Evolutionary conservation across 139 green algal genomes (phyloP).

Genomic region (Haematococcus sp.): DNA sequence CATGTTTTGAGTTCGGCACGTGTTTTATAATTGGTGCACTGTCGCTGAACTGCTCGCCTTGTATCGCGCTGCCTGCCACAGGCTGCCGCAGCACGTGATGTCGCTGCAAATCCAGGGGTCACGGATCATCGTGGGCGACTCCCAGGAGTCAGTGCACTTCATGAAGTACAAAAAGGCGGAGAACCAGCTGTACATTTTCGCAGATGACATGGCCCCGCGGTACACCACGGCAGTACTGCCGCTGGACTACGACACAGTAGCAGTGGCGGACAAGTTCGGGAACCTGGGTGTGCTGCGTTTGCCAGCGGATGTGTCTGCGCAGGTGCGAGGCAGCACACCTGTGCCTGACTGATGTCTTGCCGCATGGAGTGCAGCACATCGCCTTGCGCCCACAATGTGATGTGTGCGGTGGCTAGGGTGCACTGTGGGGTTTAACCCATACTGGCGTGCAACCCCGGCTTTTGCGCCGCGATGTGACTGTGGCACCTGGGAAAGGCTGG

Average conservation of each 20-base stretch:
- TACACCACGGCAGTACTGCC: conserved; percentile 78
- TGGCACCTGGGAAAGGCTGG: no score
- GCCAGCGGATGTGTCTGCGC: conserved; percentile 78
- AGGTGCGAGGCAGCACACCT: conserved; percentile 48
- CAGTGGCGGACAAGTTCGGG: conserved; percentile 93
- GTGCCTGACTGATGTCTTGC: no score
- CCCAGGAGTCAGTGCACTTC: conserved; percentile 80
- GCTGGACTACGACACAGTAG: conserved; percentile 97
- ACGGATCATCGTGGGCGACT: conserved; percentile 87
- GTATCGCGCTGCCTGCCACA: background rate
- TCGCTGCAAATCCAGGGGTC: conserved; percentile 65
- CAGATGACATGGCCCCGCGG: conserved; percentile 84
- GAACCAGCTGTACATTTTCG: conserved; percentile 94
- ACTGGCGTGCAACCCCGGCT: no score
- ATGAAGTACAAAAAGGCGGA: conserved; percentile 87
- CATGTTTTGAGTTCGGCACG: no score
- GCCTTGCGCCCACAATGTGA: no score
- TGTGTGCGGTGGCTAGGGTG: no score
- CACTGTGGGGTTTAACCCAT: no score
- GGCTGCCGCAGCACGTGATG: conserved; percentile 72
- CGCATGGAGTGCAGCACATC: no score
- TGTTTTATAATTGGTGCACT: no score
- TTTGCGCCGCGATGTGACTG: no score
- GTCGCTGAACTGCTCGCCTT: background rate
- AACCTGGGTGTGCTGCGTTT: conserved; percentile 89